Evolutionary conservation across 352 stramenopile genomes (phyloP).

Genomic region (Pythium biforme): DNA sequence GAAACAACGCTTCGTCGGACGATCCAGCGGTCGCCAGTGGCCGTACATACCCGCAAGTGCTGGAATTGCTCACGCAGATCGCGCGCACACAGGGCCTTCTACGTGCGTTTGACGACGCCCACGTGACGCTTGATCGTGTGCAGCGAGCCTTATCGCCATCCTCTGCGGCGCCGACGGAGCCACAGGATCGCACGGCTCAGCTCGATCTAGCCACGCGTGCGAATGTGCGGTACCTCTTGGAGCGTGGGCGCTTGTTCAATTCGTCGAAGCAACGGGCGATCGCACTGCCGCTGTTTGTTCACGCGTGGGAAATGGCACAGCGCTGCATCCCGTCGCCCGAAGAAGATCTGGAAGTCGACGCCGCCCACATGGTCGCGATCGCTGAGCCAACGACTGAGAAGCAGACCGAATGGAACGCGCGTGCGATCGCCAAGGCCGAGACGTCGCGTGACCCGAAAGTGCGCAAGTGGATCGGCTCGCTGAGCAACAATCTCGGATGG

Average conservation of each 20-base stretch:
- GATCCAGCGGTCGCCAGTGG: not conserved
- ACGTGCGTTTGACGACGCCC: constrained; percentile 24
- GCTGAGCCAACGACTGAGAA: constrained; percentile 7
- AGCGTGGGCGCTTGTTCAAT: constrained; percentile 28
- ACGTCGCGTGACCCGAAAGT: constrained; percentile 12
- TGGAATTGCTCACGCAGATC: constrained; percentile 27
- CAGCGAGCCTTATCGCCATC: not conserved
- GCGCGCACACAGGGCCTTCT: constrained; percentile 27
- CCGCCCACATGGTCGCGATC: constrained; percentile 32
- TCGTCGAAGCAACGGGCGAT: constrained; percentile 20
- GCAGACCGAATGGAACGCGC: constrained; percentile 20
- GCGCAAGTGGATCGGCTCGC: constrained; percentile 25
- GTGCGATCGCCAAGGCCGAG: constrained; percentile 13
- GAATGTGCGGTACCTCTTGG: constrained; percentile 26
- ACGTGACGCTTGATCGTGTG: constrained; percentile 22
- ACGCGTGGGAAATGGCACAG: constrained; percentile 16
- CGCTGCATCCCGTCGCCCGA: not conserved
- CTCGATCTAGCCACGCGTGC: not conserved
- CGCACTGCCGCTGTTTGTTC: constrained; percentile 20
- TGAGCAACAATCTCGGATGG: constrained; percentile 33
- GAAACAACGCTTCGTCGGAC: not conserved
- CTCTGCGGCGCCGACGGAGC: too few relatives aligned
- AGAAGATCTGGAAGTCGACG: constrained; percentile 25
- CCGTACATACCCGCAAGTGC: not conserved
- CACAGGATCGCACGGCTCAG: not conserved